phyloP scores from a whole-genome alignment of 176 grass and related monocot genomes.

The Luzula sylvatica region DNA sequence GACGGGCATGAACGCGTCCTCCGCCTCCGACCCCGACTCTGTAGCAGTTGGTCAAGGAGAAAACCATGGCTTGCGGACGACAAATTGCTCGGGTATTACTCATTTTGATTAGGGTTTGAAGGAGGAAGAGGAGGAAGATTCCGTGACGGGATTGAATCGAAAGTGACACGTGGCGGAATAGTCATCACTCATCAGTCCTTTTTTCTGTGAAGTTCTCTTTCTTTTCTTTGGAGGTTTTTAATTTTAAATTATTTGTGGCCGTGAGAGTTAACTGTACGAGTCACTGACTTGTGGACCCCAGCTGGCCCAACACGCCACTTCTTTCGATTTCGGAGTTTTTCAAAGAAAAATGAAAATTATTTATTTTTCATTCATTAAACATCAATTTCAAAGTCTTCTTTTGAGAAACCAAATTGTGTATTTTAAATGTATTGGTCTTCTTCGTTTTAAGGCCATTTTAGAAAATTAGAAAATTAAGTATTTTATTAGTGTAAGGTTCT shows the following conservation, averaged over 20 bases:
- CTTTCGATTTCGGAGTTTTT: too few relatives aligned
- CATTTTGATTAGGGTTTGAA: conserved; percentile 30
- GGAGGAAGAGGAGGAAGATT: conserved; percentile 13
- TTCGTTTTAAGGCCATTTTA: too few relatives aligned
- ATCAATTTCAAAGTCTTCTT: too few relatives aligned
- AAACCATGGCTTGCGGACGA: too few relatives aligned
- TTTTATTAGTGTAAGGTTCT: too few relatives aligned
- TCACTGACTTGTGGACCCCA: neutral
- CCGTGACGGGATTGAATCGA: conserved; percentile 43
- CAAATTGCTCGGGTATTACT: conserved; percentile 50
- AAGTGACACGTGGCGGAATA: conserved; percentile 32
- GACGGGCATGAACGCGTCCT: conserved; percentile 15
- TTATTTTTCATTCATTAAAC: too few relatives aligned
- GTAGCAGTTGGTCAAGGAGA: conserved; percentile 40
- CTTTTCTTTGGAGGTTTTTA: too few relatives aligned
- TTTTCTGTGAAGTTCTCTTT: neutral
- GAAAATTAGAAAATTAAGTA: too few relatives aligned
- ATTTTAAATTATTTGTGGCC: neutral
- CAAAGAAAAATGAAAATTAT: too few relatives aligned
- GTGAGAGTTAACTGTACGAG: neutral
- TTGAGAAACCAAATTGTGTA: too few relatives aligned
- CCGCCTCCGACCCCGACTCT: too few relatives aligned
- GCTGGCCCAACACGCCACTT: neutral
- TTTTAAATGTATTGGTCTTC: too few relatives aligned
- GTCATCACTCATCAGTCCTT: neutral